Conservation (phyloP, 139 green algal genomes). For the Tetradesmus obliquus region DNA sequence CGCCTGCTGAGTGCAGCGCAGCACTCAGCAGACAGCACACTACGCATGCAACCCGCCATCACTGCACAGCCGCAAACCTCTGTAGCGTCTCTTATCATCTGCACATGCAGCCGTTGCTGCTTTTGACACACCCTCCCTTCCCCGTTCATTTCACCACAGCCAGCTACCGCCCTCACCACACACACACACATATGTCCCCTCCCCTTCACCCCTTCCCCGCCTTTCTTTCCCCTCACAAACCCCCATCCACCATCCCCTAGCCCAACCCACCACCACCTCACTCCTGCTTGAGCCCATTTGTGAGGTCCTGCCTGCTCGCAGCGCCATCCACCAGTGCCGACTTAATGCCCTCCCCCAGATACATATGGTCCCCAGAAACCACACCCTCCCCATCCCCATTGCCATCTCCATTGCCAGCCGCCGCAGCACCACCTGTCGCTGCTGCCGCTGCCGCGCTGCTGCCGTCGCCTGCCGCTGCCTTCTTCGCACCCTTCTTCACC, state of each 20-base stretch:
- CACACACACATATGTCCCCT: too few relatives aligned
- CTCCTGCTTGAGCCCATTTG: constrained; percentile 23
- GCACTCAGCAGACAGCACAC: too few relatives aligned
- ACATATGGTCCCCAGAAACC: constrained; percentile 12
- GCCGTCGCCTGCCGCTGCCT: background rate
- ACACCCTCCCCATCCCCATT: background rate
- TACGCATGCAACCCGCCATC: too few relatives aligned
- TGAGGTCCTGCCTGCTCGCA: background rate
- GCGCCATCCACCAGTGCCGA: constrained; percentile 9
- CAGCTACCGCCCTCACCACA: too few relatives aligned
- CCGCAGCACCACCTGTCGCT: background rate
- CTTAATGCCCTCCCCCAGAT: constrained; percentile 15
- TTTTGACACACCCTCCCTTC: too few relatives aligned
- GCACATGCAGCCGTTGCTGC: too few relatives aligned
- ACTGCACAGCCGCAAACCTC: too few relatives aligned
- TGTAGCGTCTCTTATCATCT: too few relatives aligned
- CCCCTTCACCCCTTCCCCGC: background rate
- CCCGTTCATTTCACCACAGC: too few relatives aligned
- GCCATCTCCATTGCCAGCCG: background rate
- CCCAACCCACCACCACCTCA: background rate
- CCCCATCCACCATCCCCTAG: background rate
- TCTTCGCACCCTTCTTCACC: background rate
- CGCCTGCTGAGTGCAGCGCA: too few relatives aligned
- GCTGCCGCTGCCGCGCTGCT: background rate
- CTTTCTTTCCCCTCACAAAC: too few relatives aligned